phyloP scores from a whole-genome alignment of 2,329 filamentous ascomycete species.

The Epichloe sp. region DNA sequence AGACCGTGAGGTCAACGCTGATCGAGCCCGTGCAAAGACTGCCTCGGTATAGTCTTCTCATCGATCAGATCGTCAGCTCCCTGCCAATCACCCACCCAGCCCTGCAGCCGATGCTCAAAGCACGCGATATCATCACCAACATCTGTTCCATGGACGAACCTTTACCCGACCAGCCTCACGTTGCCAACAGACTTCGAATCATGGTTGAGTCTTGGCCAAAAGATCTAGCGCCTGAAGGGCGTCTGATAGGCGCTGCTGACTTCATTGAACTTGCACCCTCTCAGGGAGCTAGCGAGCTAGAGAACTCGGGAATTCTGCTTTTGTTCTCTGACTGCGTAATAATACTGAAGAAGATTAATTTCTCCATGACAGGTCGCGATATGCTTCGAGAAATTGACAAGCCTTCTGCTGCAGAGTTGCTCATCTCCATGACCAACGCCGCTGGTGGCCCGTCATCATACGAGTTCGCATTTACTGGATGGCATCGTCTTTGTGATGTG shows the following conservation, averaged over 20 bases:
- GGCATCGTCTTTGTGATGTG: slow-evolving; percentile 54
- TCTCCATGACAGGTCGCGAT: slow-evolving; percentile 57
- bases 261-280: slow-evolving; percentile 65
- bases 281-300: slow-evolving; percentile 26
- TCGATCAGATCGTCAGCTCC: slow-evolving; percentile 84
- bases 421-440: slow-evolving; percentile 50
- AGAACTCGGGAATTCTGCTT: slow-evolving; percentile 58
- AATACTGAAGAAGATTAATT: slow-evolving; percentile 56
- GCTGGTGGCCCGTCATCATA: slow-evolving; percentile 47
- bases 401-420: slow-evolving; percentile 50
- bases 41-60: slow-evolving; percentile 87
- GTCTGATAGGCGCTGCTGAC: slow-evolving; percentile 71
- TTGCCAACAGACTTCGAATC: slow-evolving; percentile 60
- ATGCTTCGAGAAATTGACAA: slow-evolving; percentile 78
- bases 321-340: slow-evolving; percentile 76
- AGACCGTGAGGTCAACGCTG: slow-evolving; percentile 76
- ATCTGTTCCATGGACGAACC: slow-evolving; percentile 86
- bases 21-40: slow-evolving; percentile 94
- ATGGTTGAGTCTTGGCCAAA: slow-evolving; percentile 67
- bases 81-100: slow-evolving; percentile 79
- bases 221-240: slow-evolving; percentile 58
- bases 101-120: slow-evolving; percentile 69
- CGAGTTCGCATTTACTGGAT: slow-evolving; percentile 65
- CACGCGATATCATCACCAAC: slow-evolving; percentile 85
- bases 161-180: slow-evolving; percentile 55